Evolutionary conservation across 2,329 filamentous ascomycete species (phyloP).

Genomic region (Colletotrichum sp.): DNA sequence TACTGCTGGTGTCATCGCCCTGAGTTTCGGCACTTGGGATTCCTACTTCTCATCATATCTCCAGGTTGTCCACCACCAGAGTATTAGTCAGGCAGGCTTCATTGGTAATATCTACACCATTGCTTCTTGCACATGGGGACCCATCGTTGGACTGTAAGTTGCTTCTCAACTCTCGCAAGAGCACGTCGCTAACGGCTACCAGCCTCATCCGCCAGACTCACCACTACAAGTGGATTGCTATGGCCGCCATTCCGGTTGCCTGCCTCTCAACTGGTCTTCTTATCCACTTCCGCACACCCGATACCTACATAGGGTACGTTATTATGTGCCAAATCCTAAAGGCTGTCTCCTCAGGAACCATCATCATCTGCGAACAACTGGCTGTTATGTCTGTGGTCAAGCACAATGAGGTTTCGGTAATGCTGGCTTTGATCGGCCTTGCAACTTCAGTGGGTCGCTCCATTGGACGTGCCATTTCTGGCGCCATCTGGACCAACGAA

Average conservation of each 20-base stretch:
- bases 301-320: constrained; percentile 34
- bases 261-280: constrained; percentile 31
- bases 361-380: constrained; percentile 50
- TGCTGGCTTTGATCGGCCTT: constrained; percentile 34
- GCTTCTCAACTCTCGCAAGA: too few species aligned
- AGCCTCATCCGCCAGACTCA: constrained; percentile 35
- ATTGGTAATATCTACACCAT: constrained; percentile 38
- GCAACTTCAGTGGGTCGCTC: constrained; percentile 35
- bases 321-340: constrained; percentile 44
- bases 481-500: constrained; percentile 37
- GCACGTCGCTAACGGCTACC: constrained; percentile 44
- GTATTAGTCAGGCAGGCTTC: constrained; percentile 30
- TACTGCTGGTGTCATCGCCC: constrained; percentile 46
- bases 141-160: constrained; percentile 40
- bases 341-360: constrained; percentile 39
- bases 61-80: constrained; percentile 37
- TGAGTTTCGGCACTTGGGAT: constrained; percentile 39
- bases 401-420: constrained; percentile 35
- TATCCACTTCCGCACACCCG: constrained; percentile 40
- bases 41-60: constrained; percentile 46
- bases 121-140: constrained; percentile 40
- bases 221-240: constrained; percentile 34
- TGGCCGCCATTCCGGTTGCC: constrained; percentile 35
- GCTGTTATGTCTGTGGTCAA: constrained; percentile 35
- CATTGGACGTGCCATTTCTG: constrained; percentile 33